Base-by-base conservation (phyloP, 225 moss, liverwort and hornwort species). In the Marchantia paleacea region DNA sequence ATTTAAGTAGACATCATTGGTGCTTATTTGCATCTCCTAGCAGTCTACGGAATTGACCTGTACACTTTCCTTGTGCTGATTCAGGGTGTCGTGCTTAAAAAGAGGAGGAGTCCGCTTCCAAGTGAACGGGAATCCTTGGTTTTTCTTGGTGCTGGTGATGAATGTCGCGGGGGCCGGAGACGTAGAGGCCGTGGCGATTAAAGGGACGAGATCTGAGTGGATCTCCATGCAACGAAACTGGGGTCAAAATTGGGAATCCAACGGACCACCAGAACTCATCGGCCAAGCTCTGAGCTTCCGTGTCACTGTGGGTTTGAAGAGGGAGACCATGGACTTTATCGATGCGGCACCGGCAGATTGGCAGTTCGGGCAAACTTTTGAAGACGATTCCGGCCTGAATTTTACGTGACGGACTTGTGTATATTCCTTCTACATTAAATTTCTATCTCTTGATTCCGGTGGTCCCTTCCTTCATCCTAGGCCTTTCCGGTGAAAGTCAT, bases 241-340 rank as follows among this genome's bases (percentile, higher is more conserved):
- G 87, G 85, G 84, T 15, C 76, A 81, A 52, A 83, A 83, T 49
- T 84, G 87, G 79, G 25, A 63, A 18, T 47, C 57, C 47, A 55
- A 55, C 30, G 20, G 28, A 14, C 75, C 61, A 8, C 3, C 47
- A 0, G 51, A 81, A 54, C 39, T 88, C 28, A 22, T 29, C 12
- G 67, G 81, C 12, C 83, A 88, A 67, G 60, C 55, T 25, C 52
- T 88, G 12, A 81, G 78, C 4, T 88, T 88, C 79, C 61, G 30
- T 12, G 85, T 78, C 24, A 81, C 66, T 51, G 47, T 81, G 6
- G 54, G 63, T 22, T 7, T 26, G 10, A 28, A 0, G 3, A 28
- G 12, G 6, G 26, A 69, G 26, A 69, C 29, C 8, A 4, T 12
- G 10, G 18, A 7, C 31, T 28, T 69, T 18, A 10, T 13, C 13